phyloP scores from a whole-genome alignment of 306 rosid species.

The Lablab purpureus region DNA sequence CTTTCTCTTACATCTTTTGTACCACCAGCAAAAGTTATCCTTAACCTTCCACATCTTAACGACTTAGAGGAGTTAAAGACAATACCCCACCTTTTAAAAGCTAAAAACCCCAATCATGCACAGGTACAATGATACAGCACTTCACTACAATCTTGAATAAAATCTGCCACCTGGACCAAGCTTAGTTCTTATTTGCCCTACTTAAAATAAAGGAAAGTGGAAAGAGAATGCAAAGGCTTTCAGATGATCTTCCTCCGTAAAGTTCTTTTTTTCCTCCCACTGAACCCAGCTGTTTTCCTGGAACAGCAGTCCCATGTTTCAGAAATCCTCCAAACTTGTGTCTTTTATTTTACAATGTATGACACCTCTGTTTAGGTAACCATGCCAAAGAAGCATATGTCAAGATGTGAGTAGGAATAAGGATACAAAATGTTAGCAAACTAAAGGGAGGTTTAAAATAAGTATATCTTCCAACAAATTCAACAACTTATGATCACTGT shows the following conservation, averaged over 20 bases:
- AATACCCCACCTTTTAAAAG: neutral
- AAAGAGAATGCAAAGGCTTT: neutral
- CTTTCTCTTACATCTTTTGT: constrained; percentile 8
- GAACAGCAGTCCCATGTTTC: neutral
- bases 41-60: neutral
- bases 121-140: neutral
- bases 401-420: neutral
- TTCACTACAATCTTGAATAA: neutral
- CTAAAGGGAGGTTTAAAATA: neutral
- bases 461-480: neutral
- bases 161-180: constrained; percentile 1
- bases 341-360: neutral
- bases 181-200: neutral
- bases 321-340: neutral
- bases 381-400: neutral
- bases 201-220: neutral
- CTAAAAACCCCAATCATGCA: neutral
- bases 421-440: neutral
- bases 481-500: neutral
- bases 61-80: constrained; percentile 15
- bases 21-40: constrained; percentile 3
- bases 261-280: neutral
- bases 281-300: neutral
- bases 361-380: neutral
- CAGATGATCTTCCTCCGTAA: constrained; percentile 4